phyloP scores from a whole-genome alignment of 176 grass and related monocot genomes.

The Triticum urartu region DNA sequence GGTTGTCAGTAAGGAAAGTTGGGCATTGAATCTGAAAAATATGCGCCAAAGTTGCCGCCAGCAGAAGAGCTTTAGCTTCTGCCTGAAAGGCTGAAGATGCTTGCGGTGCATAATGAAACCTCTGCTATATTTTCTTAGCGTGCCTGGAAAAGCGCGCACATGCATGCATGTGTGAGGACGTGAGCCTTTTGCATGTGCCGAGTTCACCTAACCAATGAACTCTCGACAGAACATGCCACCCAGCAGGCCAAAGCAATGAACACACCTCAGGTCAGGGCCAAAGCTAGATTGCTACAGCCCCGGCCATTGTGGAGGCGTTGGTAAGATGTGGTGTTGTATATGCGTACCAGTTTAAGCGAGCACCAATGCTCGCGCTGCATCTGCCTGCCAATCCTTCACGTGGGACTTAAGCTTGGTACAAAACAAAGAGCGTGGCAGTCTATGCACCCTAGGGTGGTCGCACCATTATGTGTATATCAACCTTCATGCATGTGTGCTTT shows the following conservation, averaged over 20 bases:
- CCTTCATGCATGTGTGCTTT: neutral
- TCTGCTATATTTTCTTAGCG: no score
- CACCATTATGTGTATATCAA: neutral
- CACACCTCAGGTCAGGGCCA: neutral
- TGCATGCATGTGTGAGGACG: neutral
- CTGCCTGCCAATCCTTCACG: neutral
- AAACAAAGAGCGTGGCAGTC: neutral
- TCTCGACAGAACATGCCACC: neutral
- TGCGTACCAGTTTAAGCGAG: neutral
- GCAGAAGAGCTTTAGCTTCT: no score
- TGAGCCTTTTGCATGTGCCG: neutral
- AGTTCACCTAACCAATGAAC: neutral
- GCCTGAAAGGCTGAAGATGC: no score
- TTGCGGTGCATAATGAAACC: no score
- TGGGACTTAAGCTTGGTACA: neutral
- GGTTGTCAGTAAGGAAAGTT: no score
- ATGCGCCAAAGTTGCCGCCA: no score
- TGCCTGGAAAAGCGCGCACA: neutral
- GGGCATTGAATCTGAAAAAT: no score
- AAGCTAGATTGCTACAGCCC: neutral
- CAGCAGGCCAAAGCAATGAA: no score
- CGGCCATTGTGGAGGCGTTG: neutral
- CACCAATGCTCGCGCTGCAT: neutral
- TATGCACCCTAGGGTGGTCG: neutral
- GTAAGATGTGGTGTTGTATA: neutral